phyloP scores from a whole-genome alignment of 352 stramenopile species.

The Globisporangium alternatum region DNA sequence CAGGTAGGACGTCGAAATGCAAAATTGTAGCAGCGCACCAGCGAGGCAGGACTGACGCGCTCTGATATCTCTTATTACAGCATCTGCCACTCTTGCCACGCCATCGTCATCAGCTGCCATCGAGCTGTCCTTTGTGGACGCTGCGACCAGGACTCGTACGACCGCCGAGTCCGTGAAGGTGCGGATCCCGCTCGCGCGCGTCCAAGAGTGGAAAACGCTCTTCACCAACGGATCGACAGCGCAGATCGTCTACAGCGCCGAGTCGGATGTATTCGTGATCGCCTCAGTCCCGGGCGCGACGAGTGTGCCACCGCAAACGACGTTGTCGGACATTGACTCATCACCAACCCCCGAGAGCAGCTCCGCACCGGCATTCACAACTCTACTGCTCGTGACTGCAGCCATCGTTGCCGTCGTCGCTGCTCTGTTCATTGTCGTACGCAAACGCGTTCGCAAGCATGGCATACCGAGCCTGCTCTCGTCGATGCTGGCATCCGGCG shows the following conservation, averaged over 20 bases:
- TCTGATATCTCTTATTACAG: background rate
- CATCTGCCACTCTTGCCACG: background rate
- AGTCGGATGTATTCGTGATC: constrained; percentile 22
- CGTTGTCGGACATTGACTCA: background rate
- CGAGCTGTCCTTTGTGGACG: background rate
- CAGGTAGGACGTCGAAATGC: too few species aligned
- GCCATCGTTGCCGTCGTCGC: background rate
- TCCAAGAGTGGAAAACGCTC: constrained; percentile 32
- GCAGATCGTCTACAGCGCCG: constrained; percentile 35
- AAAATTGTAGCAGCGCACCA: too few species aligned
- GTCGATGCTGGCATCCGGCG: background rate
- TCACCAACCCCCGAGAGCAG: background rate
- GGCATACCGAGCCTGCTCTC: background rate
- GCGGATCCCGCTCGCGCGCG: constrained; percentile 31
- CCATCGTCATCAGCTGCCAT: background rate
- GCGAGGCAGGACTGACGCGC: too few species aligned
- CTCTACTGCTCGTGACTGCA: background rate
- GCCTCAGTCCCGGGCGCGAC: background rate
- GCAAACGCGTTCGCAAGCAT: background rate
- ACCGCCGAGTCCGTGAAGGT: constrained; percentile 19
- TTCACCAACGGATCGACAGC: constrained; percentile 41
- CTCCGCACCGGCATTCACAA: background rate
- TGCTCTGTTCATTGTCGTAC: background rate
- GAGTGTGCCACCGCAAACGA: background rate
- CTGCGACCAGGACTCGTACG: constrained; percentile 17